Evolutionary conservation across 441 rosid species (phyloP), one percentile per base, ranked within the genome.

Genomic region (Adansonia rubrostipa): DNA sequence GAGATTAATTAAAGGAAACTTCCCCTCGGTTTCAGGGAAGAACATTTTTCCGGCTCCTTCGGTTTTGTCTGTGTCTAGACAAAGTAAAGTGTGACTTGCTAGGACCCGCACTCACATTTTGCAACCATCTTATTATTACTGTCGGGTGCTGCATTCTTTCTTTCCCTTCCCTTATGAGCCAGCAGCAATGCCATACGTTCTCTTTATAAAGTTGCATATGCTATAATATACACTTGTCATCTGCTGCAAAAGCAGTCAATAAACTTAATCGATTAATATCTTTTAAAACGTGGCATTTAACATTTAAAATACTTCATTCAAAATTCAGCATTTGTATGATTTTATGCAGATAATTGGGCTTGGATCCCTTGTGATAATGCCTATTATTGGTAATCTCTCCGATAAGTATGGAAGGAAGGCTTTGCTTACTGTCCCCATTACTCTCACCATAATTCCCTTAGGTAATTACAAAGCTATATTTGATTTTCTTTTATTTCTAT

Each of bases 401-500:
- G 99, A 95, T 80, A 91, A 88, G 79, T 88, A 90, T 80, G 99
- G 99, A 42, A 90, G 99, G 80, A 95, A 95, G 83, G 82, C 92
- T 66, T 71, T 95, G 85, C 96, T 95, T 11, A 89, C 92, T 0
- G 73, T 90, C 61, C 97, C 97, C 7, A 64, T 95, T 85, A 60
- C 75, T 47, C 90, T 90, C 81, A 61, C 88, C 78, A 82, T 93
- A 72, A 56, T 93, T n/a, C 97, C 97, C 51, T 76, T 89, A 50
- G 97, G 97, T 94, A 54, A 44, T 48, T 67, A 9, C 9, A 67
- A 14, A 14, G 5, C 42, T 19, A 64, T 57, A 17, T 57, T 57
- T 56, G 7, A 56, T 56, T 56, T 14, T 17, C 6, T 13, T 24
- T 61, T 22, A 24, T 61, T 28, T 9, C 33, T 22, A 22, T n/a